Evolutionary conservation across 148 eudicot genomes (phyloP).

Genomic region (Diospyros kaki): DNA sequence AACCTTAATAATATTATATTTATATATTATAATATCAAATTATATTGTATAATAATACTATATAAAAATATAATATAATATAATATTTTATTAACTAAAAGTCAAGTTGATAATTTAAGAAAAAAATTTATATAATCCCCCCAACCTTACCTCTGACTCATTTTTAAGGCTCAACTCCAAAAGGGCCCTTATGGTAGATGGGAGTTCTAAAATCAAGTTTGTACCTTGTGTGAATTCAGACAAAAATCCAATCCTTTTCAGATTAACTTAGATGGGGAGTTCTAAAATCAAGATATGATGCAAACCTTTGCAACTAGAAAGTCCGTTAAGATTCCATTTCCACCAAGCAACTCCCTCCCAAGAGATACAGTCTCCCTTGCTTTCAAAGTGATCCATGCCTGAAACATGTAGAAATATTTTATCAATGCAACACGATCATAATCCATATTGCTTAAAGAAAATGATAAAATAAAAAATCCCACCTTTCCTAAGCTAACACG

Average conservation of each 20-base stretch:
- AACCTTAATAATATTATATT: too few relatives aligned
- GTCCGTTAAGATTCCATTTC: conserved; percentile 84
- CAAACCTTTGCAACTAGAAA: conserved; percentile 86
- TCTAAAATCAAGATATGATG: conserved; percentile 2
- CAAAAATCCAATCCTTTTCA: not conserved
- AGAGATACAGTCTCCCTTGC: conserved; percentile 86
- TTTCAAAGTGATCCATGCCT: conserved; percentile 74
- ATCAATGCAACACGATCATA: conserved; percentile 7
- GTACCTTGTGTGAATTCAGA: too few relatives aligned
- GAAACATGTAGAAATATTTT: conserved; percentile 15
- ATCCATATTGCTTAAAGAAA: not conserved
- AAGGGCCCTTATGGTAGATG: too few relatives aligned
- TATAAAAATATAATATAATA: too few relatives aligned
- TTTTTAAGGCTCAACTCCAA: too few relatives aligned
- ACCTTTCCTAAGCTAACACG: conserved; percentile 95
- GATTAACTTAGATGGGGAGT: not conserved
- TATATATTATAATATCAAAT: too few relatives aligned
- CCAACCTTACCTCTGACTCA: too few relatives aligned
- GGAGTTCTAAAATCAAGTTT: too few relatives aligned
- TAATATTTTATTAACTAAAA: too few relatives aligned
- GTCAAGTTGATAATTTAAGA: too few relatives aligned
- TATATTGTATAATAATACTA: too few relatives aligned
- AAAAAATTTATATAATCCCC: too few relatives aligned
- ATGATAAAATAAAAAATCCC: not conserved
- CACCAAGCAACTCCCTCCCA: conserved; percentile 91